Evolutionary conservation across 2,329 filamentous ascomycete species (phyloP).

Genomic region (Aspergillus puulaauensis): DNA sequence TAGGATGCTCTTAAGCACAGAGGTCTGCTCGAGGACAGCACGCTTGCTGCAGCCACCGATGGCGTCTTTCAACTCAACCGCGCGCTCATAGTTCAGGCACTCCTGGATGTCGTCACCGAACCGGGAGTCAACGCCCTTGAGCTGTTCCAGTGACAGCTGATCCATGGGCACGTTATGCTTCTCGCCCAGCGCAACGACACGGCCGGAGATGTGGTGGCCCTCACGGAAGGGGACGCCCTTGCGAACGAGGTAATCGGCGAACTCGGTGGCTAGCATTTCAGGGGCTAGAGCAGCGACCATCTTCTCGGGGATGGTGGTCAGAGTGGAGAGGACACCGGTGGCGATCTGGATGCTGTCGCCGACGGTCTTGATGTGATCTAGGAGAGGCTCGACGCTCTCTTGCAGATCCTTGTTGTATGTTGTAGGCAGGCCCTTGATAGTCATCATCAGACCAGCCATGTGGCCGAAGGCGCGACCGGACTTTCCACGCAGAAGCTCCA

Average conservation of each 20-base stretch:
- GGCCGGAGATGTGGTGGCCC: conserved; percentile 75
- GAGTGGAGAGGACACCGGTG: conserved; percentile 73
- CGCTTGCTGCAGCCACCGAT: conserved; percentile 76
- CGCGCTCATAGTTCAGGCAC: conserved; percentile 77
- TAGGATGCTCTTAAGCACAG: conserved; percentile 58
- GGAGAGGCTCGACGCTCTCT: conserved; percentile 80
- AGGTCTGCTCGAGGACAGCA: conserved; percentile 68
- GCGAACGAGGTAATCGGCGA: conserved; percentile 49
- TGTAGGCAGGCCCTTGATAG: conserved; percentile 70
- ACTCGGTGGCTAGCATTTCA: conserved; percentile 72
- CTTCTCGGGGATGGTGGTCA: conserved; percentile 67
- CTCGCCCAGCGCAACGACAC: conserved; percentile 71
- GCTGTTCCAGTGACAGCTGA: conserved; percentile 63
- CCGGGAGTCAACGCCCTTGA: conserved; percentile 66
- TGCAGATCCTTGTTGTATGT: conserved; percentile 94
- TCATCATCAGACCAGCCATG: conserved; percentile 77
- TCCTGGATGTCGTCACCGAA: conserved; percentile 70
- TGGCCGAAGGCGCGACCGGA: conserved; percentile 74
- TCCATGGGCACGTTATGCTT: conserved; percentile 67
- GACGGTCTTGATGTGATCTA: conserved; percentile 80
- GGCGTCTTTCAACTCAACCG: conserved; percentile 75
- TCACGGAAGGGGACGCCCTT: conserved; percentile 71
- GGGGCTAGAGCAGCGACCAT: conserved; percentile 78
- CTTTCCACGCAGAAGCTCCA: conserved; percentile 77
- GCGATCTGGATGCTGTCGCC: conserved; percentile 80